Conservation (phyloP, 2,329 filamentous ascomycete species). For the Penicillium decumbens region DNA sequence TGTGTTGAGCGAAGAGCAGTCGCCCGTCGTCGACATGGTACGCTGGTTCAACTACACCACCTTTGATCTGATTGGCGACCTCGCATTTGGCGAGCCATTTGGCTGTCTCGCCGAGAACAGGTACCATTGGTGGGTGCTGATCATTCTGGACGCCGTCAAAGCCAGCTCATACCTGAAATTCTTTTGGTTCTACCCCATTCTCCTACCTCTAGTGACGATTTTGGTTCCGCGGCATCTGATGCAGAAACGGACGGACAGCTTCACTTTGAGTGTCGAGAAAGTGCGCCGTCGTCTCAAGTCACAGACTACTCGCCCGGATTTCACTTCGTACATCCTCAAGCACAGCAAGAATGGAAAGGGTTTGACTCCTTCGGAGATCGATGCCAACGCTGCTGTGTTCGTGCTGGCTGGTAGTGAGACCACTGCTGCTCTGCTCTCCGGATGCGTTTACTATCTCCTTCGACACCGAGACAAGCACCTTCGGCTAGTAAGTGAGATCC, state of each 20-base stretch:
- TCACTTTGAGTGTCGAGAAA: constrained; percentile 20
- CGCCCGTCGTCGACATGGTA: constrained; percentile 14
- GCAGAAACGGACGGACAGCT: constrained; percentile 14
- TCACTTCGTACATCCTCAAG: constrained; percentile 24
- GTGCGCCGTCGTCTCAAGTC: constrained; percentile 16
- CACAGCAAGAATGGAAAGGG: constrained; percentile 16
- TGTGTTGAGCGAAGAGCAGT: neutral
- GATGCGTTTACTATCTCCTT: constrained; percentile 25
- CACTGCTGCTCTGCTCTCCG: constrained; percentile 20
- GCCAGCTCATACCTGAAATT: constrained; percentile 19
- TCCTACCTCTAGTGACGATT: constrained; percentile 9
- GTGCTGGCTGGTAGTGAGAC: constrained; percentile 26
- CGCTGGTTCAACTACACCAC: constrained; percentile 28
- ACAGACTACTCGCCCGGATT: constrained; percentile 19
- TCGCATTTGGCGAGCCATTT: constrained; percentile 33
- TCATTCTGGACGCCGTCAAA: constrained; percentile 26
- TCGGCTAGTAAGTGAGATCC: constrained; percentile 25
- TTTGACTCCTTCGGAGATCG: constrained; percentile 18
- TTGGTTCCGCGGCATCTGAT: constrained; percentile 19
- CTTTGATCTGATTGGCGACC: constrained; percentile 36
- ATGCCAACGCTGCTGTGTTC: constrained; percentile 23
- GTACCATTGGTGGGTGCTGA: constrained; percentile 30
- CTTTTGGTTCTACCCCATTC: constrained; percentile 19
- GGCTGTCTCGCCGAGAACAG: constrained; percentile 26
- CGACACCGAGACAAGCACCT: constrained; percentile 17